A percentile compares a stretch with the other conserved stretches of the same genome.
Conservation (phyloP, 2,329 filamentous ascomycete species). For the Aspergillus pseudoglaucus region DNA sequence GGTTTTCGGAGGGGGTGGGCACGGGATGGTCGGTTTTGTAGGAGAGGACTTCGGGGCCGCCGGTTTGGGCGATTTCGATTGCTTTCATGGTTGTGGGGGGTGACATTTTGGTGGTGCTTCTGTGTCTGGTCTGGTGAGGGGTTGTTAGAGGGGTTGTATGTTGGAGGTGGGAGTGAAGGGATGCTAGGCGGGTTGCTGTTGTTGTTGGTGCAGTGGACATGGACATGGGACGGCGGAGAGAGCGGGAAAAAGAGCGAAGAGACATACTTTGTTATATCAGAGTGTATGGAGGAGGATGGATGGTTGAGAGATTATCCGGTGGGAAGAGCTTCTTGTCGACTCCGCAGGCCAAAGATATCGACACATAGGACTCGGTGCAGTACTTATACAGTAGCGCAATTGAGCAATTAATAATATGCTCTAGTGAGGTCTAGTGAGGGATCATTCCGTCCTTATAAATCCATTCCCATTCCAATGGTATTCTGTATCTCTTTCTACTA, state of each 20-base stretch:
- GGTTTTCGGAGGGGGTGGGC: conserved; percentile 59
- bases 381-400: too few relatives aligned
- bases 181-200: conserved; percentile 6
- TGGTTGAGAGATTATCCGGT: neutral
- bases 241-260: neutral
- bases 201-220: neutral
- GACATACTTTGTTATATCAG: neutral
- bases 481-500: too few relatives aligned
- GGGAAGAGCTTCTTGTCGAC: neutral
- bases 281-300: neutral
- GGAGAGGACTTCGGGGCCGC: conserved; percentile 65
- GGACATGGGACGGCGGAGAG: neutral
- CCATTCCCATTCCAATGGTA: too few relatives aligned
- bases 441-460: too few relatives aligned
- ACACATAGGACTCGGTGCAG: too few relatives aligned
- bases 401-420: too few relatives aligned
- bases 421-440: too few relatives aligned
- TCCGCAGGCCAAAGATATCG: too few relatives aligned
- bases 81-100: conserved; percentile 66
- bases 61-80: conserved; percentile 64
- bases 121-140: conserved; percentile 23
- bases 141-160: conserved; percentile 4
- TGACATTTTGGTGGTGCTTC: conserved; percentile 35
- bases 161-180: conserved; percentile 11
- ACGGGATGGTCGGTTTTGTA: conserved; percentile 66